phyloP scores from a whole-genome alignment of 2,329 filamentous ascomycete species.

The Pseudogymnoascus sp. region DNA sequence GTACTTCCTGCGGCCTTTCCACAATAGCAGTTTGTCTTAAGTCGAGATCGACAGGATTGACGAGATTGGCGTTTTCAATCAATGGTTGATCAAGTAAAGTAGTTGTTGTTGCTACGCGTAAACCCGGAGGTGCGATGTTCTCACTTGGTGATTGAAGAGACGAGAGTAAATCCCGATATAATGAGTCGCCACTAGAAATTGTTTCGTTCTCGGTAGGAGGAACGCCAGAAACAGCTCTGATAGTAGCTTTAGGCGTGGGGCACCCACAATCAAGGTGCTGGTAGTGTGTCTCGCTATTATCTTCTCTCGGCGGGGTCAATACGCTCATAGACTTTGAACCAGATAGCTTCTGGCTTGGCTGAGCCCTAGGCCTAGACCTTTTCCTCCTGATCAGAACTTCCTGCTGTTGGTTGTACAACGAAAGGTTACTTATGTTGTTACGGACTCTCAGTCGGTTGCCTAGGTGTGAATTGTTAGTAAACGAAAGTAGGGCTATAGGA shows the following conservation, averaged over 20 bases:
- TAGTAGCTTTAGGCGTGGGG: neutral
- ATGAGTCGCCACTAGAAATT: neutral
- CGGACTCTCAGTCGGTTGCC: neutral
- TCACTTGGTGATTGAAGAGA: neutral
- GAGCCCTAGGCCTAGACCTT: constrained; percentile 21
- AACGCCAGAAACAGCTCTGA: neutral
- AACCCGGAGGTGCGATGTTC: neutral
- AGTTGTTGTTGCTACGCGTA: neutral
- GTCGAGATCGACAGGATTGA: neutral
- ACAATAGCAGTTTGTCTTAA: constrained; percentile 1
- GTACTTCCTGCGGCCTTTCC: neutral
- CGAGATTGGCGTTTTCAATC: neutral
- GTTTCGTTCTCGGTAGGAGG: neutral
- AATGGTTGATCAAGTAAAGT: neutral
- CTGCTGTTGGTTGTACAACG: neutral
- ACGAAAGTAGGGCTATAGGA: neutral
- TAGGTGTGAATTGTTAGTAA: neutral
- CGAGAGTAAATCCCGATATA: neutral
- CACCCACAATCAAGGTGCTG: neutral
- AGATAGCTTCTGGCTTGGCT: constrained; percentile 21
- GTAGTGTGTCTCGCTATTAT: neutral
- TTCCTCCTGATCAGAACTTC: constrained; percentile 23
- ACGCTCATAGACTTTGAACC: constrained; percentile 21
- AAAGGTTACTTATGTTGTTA: neutral
- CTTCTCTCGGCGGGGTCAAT: constrained; percentile 4